These are phyloP conservation scores for Elaeagnus macrophylla DNA, from an alignment of 306 rosid species.

Conservation along the genomic window DNA sequence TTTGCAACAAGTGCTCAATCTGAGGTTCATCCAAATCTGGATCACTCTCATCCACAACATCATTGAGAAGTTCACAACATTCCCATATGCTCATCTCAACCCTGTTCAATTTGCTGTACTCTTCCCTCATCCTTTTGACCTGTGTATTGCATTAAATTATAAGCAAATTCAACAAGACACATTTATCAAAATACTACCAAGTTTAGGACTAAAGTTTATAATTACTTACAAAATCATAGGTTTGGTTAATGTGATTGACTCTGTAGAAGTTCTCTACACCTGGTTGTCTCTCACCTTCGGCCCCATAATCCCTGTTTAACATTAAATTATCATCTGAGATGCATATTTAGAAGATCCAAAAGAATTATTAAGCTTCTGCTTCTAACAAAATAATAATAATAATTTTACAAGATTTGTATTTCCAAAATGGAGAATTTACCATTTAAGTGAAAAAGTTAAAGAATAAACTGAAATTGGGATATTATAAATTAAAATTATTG, in stretches of 20 bases:
- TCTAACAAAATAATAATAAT: no score
- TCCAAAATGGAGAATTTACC: no score
- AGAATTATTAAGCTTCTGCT: no score
- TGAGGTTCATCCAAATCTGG: constrained; percentile 86
- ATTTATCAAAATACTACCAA: neutral
- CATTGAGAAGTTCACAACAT: constrained; percentile 70
- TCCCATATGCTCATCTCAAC: constrained; percentile 84
- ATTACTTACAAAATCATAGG: constrained; percentile 51
- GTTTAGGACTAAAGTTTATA: neutral
- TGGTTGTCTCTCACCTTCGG: constrained; percentile 51
- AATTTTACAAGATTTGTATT: no score
- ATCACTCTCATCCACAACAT: constrained; percentile 79
- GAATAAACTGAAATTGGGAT: no score
- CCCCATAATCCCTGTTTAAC: constrained; percentile 43
- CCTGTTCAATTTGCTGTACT: constrained; percentile 53
- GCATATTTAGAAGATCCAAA: no score
- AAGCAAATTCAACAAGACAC: neutral
- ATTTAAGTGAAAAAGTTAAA: no score
- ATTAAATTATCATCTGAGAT: neutral
- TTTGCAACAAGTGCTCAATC: constrained; percentile 65
- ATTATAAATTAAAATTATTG: no score
- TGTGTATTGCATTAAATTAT: constrained; percentile 4
- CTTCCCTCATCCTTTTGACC: constrained; percentile 70
- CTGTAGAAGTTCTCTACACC: constrained; percentile 60
- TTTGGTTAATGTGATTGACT: constrained; percentile 56